Conservation (phyloP, 176 grass and related monocot genomes). For the Cenchrus fungigraminus region DNA sequence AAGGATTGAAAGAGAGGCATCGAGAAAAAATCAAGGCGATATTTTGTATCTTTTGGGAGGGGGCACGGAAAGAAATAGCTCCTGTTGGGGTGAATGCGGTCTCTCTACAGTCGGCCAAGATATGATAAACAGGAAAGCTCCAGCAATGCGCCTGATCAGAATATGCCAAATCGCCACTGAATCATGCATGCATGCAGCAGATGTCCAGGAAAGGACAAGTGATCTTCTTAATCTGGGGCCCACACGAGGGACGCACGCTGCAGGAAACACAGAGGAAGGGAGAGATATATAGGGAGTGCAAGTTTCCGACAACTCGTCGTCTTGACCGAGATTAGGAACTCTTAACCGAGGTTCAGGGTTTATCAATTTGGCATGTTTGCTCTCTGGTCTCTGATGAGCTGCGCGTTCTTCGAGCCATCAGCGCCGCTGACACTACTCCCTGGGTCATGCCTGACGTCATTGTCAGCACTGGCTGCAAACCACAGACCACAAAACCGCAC, state of each 20-base stretch:
- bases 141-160: slow-evolving; percentile 1
- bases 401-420: background rate
- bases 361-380: background rate
- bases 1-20: background rate
- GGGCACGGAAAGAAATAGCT: background rate
- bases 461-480: background rate
- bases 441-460: slow-evolving; percentile 21
- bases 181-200: slow-evolving; percentile 10
- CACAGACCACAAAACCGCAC: background rate
- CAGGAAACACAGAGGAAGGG: slow-evolving; percentile 21
- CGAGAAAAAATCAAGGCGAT: background rate
- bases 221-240: slow-evolving; percentile 19
- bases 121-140: slow-evolving; percentile 21
- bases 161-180: slow-evolving; percentile 32
- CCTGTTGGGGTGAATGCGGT: background rate
- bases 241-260: background rate
- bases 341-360: background rate
- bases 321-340: background rate
- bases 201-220: slow-evolving; percentile 21
- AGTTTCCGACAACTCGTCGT: background rate
- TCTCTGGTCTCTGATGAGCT: background rate
- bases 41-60: background rate
- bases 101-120: slow-evolving; percentile 17
- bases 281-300: too few relatives aligned
- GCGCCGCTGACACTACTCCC: slow-evolving; percentile 2